A percentile compares a stretch with the other conserved stretches of the same genome.
These are phyloP conservation scores for Auriscalpium orientale DNA, from an alignment of 768 basidiomycete genomes.

Conservation along the genomic window DNA sequence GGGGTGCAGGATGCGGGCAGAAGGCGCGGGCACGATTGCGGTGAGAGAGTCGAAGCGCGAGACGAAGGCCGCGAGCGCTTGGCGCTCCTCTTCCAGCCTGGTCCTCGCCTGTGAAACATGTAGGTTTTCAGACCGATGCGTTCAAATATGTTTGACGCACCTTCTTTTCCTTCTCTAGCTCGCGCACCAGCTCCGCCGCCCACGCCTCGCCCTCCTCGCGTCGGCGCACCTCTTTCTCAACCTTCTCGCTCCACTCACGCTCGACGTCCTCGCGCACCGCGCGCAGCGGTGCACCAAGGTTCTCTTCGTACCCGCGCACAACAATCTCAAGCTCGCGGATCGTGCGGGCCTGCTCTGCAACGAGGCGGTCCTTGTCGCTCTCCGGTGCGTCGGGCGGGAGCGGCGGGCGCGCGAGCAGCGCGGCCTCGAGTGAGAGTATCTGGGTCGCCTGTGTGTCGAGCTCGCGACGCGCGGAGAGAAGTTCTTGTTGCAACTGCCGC, in stretches of 20 bases:
- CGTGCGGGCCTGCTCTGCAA: constrained; percentile 64
- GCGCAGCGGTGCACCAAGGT: constrained; percentile 59
- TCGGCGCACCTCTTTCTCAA: constrained; percentile 50
- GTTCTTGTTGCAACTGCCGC: constrained; percentile 75
- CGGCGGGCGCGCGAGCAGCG: constrained; percentile 63
- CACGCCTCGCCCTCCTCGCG: constrained; percentile 67
- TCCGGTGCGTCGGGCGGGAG: constrained; percentile 59
- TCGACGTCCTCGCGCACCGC: constrained; percentile 68
- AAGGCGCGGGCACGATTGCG: background rate
- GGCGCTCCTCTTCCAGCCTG: constrained; percentile 70
- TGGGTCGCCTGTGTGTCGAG: constrained; percentile 77
- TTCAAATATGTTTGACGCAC: constrained; percentile 24
- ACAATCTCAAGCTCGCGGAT: constrained; percentile 74
- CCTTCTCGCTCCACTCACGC: constrained; percentile 55
- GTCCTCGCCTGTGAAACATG: constrained; percentile 35
- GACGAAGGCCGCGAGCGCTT: constrained; percentile 74
- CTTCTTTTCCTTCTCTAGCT: constrained; percentile 76
- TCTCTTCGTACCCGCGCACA: constrained; percentile 65
- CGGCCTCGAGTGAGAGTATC: constrained; percentile 75
- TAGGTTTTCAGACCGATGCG: background rate
- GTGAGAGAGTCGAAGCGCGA: constrained; percentile 74
- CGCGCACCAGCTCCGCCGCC: constrained; percentile 66
- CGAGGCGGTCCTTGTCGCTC: constrained; percentile 65
- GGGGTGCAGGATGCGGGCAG: constrained; percentile 30
- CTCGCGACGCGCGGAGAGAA: constrained; percentile 69